Evolutionary conservation across 2,329 filamentous ascomycete species (phyloP), one percentile per base, ranked within the genome.

Genomic region (Drechslerella dactyloides): DNA sequence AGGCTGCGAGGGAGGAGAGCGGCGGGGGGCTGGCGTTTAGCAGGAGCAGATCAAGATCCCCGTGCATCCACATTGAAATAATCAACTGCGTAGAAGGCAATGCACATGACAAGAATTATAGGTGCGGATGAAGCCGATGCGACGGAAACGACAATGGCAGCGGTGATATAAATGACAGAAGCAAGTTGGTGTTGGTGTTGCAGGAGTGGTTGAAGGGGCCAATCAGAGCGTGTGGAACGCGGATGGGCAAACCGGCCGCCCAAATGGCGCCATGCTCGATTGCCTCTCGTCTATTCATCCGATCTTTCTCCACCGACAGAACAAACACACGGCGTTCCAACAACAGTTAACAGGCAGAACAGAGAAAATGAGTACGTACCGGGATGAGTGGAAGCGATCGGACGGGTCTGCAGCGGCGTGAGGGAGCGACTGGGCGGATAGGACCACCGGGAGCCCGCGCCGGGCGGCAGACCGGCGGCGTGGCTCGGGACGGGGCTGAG

Each of bases 261-360:
- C 17, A 40, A 61, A 72, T 65, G 60, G 68, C 68, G 68, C 57
- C 44, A 72, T 72, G n/a, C 50, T n/a, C 19, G 24, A 33, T 35
- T 44, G 35, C 8, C 27, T 33, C 27, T 33, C 8, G 27, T 33
- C 44, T 40, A 21, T 57, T 53, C 62, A 48, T 66, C 65, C 13
- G 57, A 61, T 60, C 30, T 52, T 33, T 33, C 27, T 4, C 27
- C 27, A 33, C 8, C 3, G 15, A 46, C 19, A 46, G 3, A 3
- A 46, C 3, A 15, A 3, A 30, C 40, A 6, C 24, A 51, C 8
- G 27, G 33, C 10, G 21, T 23, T 8, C 33, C 4, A 51, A 24
- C 5, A 42, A 40, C 17, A 53, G 11, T 8, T 23, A n/a, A 17
- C 21, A 51, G n/a, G 56, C 51, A 44, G 23, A 30, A 48, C 35